These are phyloP conservation scores for Euphorbia pulcherrima DNA, from an alignment of 345 rosid genomes.

Conservation along the genomic window DNA sequence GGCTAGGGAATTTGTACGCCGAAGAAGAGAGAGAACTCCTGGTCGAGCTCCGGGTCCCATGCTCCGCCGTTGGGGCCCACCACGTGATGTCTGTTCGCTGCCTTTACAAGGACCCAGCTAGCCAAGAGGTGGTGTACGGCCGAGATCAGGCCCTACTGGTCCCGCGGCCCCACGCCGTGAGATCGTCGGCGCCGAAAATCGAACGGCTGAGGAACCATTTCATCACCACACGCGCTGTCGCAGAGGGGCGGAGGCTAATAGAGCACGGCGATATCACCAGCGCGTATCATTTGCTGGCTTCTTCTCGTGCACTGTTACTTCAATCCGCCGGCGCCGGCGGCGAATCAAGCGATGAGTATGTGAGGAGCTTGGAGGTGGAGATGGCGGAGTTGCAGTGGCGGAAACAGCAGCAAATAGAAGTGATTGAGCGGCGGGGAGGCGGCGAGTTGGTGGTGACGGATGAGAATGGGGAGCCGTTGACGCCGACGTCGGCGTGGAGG, in stretches of 20 bases:
- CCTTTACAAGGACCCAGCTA: conserved; percentile 30
- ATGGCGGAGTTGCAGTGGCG: conserved; percentile 29
- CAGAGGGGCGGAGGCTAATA: conserved; percentile 24
- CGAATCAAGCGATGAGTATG: conserved; percentile 18
- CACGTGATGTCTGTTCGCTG: conserved; percentile 32
- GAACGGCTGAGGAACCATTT: conserved; percentile 20
- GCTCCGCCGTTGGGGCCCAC: conserved; percentile 22
- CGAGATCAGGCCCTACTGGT: conserved; percentile 27
- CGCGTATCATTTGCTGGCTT: conserved; percentile 24
- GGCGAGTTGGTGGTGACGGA: conserved; percentile 46
- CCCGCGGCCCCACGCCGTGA: conserved; percentile 25
- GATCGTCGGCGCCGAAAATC: conserved; percentile 20
- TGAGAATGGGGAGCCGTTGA: conserved; percentile 49
- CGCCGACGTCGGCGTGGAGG: conserved; percentile 34
- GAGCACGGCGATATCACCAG: conserved; percentile 20
- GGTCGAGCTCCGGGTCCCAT: conserved; percentile 27
- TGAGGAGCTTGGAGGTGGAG: conserved; percentile 24
- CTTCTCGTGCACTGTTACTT: conserved; percentile 23
- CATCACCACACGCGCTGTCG: conserved; percentile 26
- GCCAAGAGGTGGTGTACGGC: conserved; percentile 30
- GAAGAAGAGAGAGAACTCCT: conserved; percentile 30
- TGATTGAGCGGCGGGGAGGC: conserved; percentile 31
- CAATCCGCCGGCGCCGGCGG: conserved; percentile 21
- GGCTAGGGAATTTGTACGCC: conserved; percentile 31
- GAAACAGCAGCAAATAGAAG: conserved; percentile 16